These are phyloP conservation scores for Puccinia triticina DNA, from an alignment of 1,284 basidiomycete genomes.

Conservation along the genomic window DNA sequence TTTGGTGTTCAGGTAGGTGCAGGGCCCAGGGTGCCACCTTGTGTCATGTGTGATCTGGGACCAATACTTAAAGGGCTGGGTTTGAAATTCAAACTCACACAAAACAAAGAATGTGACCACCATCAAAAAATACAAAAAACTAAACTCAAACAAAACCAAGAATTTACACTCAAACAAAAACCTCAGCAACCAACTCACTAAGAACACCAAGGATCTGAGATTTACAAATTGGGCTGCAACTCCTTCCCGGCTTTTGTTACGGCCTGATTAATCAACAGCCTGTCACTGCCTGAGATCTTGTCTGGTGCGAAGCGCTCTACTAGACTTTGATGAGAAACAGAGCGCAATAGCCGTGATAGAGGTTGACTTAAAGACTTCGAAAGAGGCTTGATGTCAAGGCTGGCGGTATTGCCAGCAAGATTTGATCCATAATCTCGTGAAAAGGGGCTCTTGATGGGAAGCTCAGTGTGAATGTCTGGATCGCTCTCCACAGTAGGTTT, in stretches of 20 bases:
- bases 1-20: no score
- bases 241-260: neutral
- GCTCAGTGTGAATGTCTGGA: neutral
- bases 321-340: neutral
- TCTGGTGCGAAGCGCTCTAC: neutral
- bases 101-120: no score
- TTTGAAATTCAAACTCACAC: no score
- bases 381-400: slow-evolving; percentile 2
- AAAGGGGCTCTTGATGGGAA: neutral
- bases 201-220: no score
- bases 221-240: neutral
- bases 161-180: no score
- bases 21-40: no score
- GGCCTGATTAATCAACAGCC: neutral
- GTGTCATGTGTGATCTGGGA: no score
- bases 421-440: neutral
- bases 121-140: no score
- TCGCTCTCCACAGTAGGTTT: neutral
- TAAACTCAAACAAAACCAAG: no score
- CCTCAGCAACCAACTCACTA: no score
- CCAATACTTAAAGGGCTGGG: no score
- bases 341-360: neutral
- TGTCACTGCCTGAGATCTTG: neutral
- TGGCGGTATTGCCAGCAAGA: neutral
- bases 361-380: neutral